Evolutionary conservation across 1,284 basidiomycete species (phyloP).

Genomic region (Pholiota adiposa): DNA sequence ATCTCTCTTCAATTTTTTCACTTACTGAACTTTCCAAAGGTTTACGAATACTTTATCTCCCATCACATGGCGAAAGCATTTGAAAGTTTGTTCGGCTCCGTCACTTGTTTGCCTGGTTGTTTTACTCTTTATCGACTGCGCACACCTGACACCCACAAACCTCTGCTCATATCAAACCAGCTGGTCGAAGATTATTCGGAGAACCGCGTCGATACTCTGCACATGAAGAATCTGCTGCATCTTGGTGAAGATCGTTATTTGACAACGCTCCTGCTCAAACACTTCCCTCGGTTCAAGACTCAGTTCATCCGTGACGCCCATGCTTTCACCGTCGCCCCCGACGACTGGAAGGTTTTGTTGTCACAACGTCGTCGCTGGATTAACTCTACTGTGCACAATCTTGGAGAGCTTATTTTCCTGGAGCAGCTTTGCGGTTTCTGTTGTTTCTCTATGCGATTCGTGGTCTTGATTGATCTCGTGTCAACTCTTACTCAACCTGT

Average conservation of each 20-base stretch:
- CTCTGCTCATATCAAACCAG: conserved; percentile 86
- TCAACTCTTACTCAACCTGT: conserved; percentile 90
- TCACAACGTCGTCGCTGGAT: conserved; percentile 99
- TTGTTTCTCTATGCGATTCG: conserved; percentile 98
- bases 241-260: conserved; percentile 99
- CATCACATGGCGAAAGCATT: conserved; percentile 99
- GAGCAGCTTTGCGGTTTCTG: conserved; percentile 97
- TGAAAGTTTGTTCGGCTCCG: conserved; percentile 94
- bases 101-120: conserved; percentile 98
- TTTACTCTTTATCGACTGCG: conserved; percentile 95
- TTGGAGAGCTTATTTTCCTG: conserved; percentile 91
- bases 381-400: conserved; percentile 98
- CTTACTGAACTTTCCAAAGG: conserved; percentile 41
- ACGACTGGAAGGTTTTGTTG: conserved; percentile 93
- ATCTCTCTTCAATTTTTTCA: too few relatives aligned
- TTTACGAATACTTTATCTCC: conserved; percentile 98
- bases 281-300: conserved; percentile 92
- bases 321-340: conserved; percentile 90
- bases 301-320: conserved; percentile 94
- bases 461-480: conserved; percentile 94
- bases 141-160: conserved; percentile 92
- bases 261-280: conserved; percentile 93
- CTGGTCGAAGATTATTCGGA: conserved; percentile 95
- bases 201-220: conserved; percentile 95
- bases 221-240: conserved; percentile 96